These are phyloP conservation scores for Agrocybe praecox DNA, from an alignment of 768 basidiomycete species.

Conservation along the genomic window DNA sequence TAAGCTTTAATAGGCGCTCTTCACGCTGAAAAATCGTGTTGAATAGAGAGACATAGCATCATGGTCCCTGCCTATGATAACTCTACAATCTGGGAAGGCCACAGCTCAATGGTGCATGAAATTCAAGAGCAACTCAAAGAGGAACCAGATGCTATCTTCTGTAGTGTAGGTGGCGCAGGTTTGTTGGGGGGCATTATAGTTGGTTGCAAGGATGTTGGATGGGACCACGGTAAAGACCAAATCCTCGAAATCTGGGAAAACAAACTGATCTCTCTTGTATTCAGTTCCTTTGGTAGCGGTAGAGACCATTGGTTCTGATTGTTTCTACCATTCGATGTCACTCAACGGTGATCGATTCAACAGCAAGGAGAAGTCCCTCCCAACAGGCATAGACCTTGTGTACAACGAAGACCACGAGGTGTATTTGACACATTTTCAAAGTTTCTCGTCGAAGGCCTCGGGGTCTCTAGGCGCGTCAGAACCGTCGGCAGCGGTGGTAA, in stretches of 20 bases:
- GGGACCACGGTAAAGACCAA: conserved; percentile 66
- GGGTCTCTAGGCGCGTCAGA: conserved; percentile 73
- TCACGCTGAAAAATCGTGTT: background rate
- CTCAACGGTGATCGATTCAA: conserved; percentile 48
- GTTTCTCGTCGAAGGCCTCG: conserved; percentile 64
- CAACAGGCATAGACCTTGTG: conserved; percentile 42
- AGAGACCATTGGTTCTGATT: conserved; percentile 74
- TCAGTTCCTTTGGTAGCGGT: conserved; percentile 66
- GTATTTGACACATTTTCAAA: conserved; percentile 56
- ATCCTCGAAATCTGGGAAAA: background rate
- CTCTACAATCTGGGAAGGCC: conserved; percentile 72
- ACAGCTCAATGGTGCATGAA: conserved; percentile 73
- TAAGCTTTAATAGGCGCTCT: conserved; percentile 33
- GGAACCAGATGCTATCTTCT: conserved; percentile 74
- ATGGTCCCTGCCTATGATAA: conserved; percentile 76
- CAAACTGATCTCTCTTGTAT: background rate
- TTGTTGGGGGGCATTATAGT: conserved; percentile 68
- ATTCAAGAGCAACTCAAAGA: conserved; percentile 52
- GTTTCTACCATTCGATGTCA: conserved; percentile 72
- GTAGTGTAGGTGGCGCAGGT: conserved; percentile 78
- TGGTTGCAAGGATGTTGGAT: conserved; percentile 64
- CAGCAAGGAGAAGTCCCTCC: conserved; percentile 31
- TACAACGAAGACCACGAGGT: conserved; percentile 46
- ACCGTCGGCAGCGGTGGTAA: conserved; percentile 61
- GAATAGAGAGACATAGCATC: conserved; percentile 41